Evolutionary conservation across 306 rosid species (phyloP).

Genomic region (Echinosophora koreensis): DNA sequence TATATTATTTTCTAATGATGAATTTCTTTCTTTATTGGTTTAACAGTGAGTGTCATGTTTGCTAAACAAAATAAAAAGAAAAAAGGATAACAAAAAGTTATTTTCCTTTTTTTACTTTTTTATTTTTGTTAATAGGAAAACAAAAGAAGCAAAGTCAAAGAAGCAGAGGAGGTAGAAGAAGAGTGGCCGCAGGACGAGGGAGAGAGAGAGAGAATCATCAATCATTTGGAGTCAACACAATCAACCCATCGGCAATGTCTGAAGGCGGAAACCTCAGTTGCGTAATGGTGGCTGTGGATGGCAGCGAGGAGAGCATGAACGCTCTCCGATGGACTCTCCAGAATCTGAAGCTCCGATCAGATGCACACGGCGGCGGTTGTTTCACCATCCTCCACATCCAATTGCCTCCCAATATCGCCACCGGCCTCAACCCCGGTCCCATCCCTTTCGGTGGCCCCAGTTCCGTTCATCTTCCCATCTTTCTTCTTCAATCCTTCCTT

Average conservation of each 20-base stretch:
- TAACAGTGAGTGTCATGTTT: too few species aligned
- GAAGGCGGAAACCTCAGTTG: constrained; percentile 60
- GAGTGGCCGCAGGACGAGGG: background rate
- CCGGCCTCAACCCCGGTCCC: constrained; percentile 74
- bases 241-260: constrained; percentile 44
- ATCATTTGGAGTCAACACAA: background rate
- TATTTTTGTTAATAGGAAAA: too few species aligned
- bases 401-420: constrained; percentile 79
- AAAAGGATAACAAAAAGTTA: too few species aligned
- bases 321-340: constrained; percentile 80
- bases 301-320: constrained; percentile 87
- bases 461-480: constrained; percentile 59
- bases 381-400: constrained; percentile 80
- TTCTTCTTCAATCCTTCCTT: too few species aligned
- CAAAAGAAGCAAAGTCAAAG: constrained; percentile 5
- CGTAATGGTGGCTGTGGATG: constrained; percentile 82
- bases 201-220: background rate
- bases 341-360: constrained; percentile 81
- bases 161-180: background rate
- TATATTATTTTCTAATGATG: too few species aligned
- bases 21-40: too few species aligned
- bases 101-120: too few species aligned
- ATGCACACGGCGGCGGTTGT: constrained; percentile 45
- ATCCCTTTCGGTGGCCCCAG: constrained; percentile 95
- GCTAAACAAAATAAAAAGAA: too few species aligned